These are phyloP conservation scores for Moricandia moricandioides DNA, from an alignment of 345 rosid genomes.

Conservation along the genomic window DNA sequence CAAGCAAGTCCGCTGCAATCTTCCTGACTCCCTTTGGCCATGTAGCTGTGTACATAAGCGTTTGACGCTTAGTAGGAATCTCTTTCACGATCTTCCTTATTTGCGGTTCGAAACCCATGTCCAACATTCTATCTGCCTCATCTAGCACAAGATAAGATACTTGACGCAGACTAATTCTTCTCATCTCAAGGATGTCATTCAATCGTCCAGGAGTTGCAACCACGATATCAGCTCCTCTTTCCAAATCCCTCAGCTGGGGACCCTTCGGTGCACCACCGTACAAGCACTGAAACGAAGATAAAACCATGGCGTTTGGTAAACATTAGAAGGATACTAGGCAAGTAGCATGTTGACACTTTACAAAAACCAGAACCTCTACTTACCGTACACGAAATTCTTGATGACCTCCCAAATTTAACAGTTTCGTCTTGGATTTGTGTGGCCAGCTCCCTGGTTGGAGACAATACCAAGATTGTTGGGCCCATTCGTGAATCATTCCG, in stretches of 20 bases:
- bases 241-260: slow-evolving; percentile 86
- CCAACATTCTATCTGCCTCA: slow-evolving; percentile 99
- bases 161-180: slow-evolving; percentile 79
- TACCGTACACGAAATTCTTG: slow-evolving; percentile 86
- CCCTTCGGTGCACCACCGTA: slow-evolving; percentile 99
- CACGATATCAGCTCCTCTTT: slow-evolving; percentile 89
- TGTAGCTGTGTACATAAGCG: slow-evolving; percentile 97
- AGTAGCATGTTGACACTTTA: neutral
- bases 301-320: neutral
- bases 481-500: slow-evolving; percentile 73
- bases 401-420: slow-evolving; percentile 85
- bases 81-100: slow-evolving; percentile 93
- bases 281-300: slow-evolving; percentile 58
- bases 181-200: slow-evolving; percentile 98
- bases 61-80: slow-evolving; percentile 90
- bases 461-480: slow-evolving; percentile 84
- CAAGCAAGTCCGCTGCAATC: slow-evolving; percentile 92
- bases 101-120: slow-evolving; percentile 99
- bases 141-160: slow-evolving; percentile 92
- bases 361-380: slow-evolving; percentile 22
- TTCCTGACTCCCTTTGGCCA: slow-evolving; percentile 98
- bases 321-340: neutral
- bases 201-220: slow-evolving; percentile 99
- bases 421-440: slow-evolving; percentile 96
- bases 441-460: slow-evolving; percentile 98